These are phyloP conservation scores for Ceratocystis cacaofunesta DNA, from an alignment of 2,329 filamentous ascomycete genomes.

Conservation along the genomic window DNA sequence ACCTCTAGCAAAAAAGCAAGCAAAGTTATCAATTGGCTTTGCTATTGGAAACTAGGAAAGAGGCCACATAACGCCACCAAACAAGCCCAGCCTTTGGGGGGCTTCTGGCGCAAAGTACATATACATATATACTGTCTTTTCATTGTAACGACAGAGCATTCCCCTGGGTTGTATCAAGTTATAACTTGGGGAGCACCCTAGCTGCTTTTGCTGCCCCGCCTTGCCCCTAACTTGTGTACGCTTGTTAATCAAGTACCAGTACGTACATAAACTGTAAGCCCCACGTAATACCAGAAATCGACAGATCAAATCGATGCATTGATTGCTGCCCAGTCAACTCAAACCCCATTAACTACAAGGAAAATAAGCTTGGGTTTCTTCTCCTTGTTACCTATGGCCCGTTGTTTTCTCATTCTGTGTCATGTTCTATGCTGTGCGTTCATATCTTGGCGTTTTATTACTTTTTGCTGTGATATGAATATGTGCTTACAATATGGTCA, in stretches of 20 bases:
- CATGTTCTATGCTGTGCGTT: not conserved
- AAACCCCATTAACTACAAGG: not conserved
- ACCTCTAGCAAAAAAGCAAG: not conserved
- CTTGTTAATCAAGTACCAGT: not conserved
- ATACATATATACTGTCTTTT: not conserved
- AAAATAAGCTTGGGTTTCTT: not conserved
- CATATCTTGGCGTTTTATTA: not conserved
- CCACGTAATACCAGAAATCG: not conserved
- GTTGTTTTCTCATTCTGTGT: not conserved
- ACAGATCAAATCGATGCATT: not conserved
- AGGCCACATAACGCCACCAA: not conserved
- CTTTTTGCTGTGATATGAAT: not conserved
- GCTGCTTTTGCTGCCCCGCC: not conserved
- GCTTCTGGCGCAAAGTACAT: not conserved
- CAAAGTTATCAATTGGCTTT: not conserved
- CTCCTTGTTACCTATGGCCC: not conserved
- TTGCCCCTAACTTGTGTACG: not conserved
- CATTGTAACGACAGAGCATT: too few species aligned
- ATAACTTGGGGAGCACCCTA: too few species aligned
- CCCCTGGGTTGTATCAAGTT: too few species aligned
- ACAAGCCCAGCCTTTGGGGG: not conserved
- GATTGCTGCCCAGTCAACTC: not conserved
- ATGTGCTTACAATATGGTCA: not conserved
- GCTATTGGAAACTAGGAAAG: not conserved
- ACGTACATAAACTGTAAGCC: not conserved